Percentiles rank a stretch among this genome's conserved stretches.
phyloP scores from a whole-genome alignment of 208 protist genomes.

The Trichomonas vaginalis region DNA sequence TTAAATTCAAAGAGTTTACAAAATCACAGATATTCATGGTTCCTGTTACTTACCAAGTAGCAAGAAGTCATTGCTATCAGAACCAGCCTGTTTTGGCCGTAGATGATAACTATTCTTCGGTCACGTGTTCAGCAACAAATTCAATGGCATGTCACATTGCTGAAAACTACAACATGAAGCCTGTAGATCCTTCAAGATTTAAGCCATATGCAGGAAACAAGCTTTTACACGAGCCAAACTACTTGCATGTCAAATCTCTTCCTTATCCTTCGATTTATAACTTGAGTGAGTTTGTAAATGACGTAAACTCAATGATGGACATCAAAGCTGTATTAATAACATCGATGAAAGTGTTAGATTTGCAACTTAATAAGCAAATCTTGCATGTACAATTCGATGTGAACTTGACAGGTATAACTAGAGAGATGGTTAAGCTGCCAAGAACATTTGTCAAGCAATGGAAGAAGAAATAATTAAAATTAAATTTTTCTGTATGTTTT shows the following conservation, averaged over 20 bases:
- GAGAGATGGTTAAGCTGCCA: neutral
- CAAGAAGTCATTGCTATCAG: neutral
- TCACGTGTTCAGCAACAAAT: neutral
- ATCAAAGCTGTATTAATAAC: neutral
- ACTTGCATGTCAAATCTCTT: neutral
- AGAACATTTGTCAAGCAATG: neutral
- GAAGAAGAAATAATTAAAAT: too few relatives aligned
- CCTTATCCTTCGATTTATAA: neutral
- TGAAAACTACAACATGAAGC: neutral
- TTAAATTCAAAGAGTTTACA: neutral
- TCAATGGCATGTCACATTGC: neutral
- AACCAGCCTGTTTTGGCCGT: neutral
- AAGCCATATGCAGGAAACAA: neutral
- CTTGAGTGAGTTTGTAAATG: neutral
- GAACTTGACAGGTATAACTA: neutral
- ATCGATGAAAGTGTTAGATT: neutral
- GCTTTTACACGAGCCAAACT: neutral
- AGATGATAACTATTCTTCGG: neutral
- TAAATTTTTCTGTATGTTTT: too few relatives aligned
- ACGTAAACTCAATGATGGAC: neutral
- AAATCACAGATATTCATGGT: neutral
- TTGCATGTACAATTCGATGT: neutral
- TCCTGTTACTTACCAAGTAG: neutral
- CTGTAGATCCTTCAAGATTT: neutral
- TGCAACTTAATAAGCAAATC: neutral